phyloP scores from a whole-genome alignment of 208 protist genomes.

The Acanthamoeba pearcei region DNA sequence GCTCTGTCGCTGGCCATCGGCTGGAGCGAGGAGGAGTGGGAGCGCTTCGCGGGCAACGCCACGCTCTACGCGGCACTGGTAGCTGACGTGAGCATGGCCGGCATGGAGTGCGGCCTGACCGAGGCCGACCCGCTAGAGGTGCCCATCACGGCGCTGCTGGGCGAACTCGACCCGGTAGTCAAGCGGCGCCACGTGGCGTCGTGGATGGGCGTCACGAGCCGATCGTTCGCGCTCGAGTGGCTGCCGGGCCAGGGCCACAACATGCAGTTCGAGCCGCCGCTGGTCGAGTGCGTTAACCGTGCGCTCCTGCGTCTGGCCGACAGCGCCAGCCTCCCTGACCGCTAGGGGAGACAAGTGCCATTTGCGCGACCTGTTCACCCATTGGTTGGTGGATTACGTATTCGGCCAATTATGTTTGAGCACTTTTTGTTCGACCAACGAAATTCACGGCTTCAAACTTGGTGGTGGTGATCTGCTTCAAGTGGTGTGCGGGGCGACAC shows the following conservation, averaged over 20 bases:
- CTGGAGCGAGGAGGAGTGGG: slow-evolving; percentile 72
- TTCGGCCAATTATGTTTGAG: too few species aligned
- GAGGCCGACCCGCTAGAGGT: slow-evolving; percentile 27
- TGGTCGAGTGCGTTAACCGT: slow-evolving; percentile 13
- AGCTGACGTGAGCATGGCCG: slow-evolving; percentile 61
- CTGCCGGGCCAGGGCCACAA: slow-evolving; percentile 55
- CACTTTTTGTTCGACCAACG: too few species aligned
- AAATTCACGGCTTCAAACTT: too few species aligned
- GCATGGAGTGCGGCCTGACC: neutral
- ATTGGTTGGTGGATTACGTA: too few species aligned
- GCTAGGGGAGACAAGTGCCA: too few species aligned
- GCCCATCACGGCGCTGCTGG: slow-evolving; percentile 34
- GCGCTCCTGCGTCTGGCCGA: neutral
- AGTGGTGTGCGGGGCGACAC: too few species aligned
- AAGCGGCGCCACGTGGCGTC: slow-evolving; percentile 13
- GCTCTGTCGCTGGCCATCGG: slow-evolving; percentile 59
- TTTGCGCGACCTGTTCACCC: too few species aligned
- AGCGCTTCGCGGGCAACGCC: slow-evolving; percentile 43
- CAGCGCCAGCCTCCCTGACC: too few species aligned
- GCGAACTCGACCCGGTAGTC: slow-evolving; percentile 51
- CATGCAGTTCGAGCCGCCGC: slow-evolving; percentile 68
- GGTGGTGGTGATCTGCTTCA: too few species aligned
- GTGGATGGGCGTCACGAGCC: slow-evolving; percentile 35
- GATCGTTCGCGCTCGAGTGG: slow-evolving; percentile 21
- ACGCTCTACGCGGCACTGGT: slow-evolving; percentile 59